Base-by-base conservation (phyloP, 2,329 filamentous ascomycete species). In the Colletotrichum camelliae region DNA sequence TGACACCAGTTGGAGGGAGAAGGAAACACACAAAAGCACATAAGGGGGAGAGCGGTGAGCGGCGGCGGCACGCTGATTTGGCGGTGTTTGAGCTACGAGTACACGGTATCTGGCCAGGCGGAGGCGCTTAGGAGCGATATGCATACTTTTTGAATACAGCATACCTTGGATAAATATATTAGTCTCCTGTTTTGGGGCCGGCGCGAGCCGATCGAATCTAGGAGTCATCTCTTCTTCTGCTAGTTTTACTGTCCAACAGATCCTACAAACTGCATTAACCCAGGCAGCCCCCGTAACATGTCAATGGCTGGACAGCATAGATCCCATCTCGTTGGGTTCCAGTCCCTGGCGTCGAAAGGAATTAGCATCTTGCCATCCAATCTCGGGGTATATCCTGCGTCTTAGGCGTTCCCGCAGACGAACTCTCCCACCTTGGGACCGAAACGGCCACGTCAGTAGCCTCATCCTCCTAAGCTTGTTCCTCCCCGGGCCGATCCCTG, bases 91-190 rank as follows among this genome's bases (percentile, higher is more conserved):
- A 73, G 70, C 73, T 68, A 68, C 73, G 73, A 75, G 70, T 57
- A 72, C 64, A 75, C 74, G 70, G 74, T 60, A 73, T 69, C 70
- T 69, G 70, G 74, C 74, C 74, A 68, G 58, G 58, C 74, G 58
- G 74, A 73, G 74, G 70, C 74, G 74, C 74, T 75, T 43, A 29
- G 62, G 73, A 65, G 70, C 58, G 64, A 68, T 61, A 68, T 69
- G 70, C 74, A 75, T 75, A 73, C 57, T 58, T 39, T 67, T 72
- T 72, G 65, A 69, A 65, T 60, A 75, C 73, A 75, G 70, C 73
- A 75, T 75, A 67, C 58, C 70, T 73, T 75, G 70, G 64, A 65
- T 73, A 52, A 68, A 69, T 73, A 68, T 35, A 69, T 48, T 57
- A n/a, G 43, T 33, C 43, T 52, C 70, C 58, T 33, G 35, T 24